Evolutionary conservation across 2,329 filamentous ascomycete genomes (phyloP), one percentile per base, ranked within the genome.

Genomic region (Fusarium circinatum): DNA sequence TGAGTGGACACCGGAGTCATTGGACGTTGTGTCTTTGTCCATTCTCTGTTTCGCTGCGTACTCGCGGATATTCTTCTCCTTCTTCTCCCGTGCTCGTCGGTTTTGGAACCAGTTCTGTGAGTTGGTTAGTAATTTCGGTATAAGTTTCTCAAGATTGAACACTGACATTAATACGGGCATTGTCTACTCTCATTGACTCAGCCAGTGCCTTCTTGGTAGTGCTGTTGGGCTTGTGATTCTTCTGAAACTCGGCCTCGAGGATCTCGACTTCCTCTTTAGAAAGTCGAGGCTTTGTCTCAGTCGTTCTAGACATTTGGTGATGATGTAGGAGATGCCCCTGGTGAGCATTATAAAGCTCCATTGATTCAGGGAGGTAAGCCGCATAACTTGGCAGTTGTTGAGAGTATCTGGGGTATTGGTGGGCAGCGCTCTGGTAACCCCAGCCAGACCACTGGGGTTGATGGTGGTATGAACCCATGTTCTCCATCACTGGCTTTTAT

Each of bases 31-130:
- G 24, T 82, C 79, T 70, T 83, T 83, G 62, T 84, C 82, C 26
- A 79, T 65, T 65, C 78, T 78, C 59, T 84, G 83, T 60, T 78
- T 81, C 41, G 82, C 83, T 42, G 83, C 82, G 61, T 84, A 84
- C 67, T 83, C 82, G 39, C 81, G 79, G 48, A 84, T 84, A 56
- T 90, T 90, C 77, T 86, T 88, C 79, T 91, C 88, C 78, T 91
- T 90, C 86, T 91, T 91, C 71, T 89, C 89, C 80, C 90, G 89
- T 60, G 90, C 90, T 58, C 90, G 86, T 67, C 90, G 85, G 78
- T 92, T 92, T 75, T 92, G 90, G 77, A 92, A 92, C 90, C 90
- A 92, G 78, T 92, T 92, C 90, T 92, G 59, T 15, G 18, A 48
- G 17, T n/a, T 22, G 39, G 80, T 85, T 77, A 85, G 82, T 67